Evolutionary conservation across 148 eudicot species (phyloP), one percentile per base, ranked within the genome.

Genomic region (Cornus kousa): DNA sequence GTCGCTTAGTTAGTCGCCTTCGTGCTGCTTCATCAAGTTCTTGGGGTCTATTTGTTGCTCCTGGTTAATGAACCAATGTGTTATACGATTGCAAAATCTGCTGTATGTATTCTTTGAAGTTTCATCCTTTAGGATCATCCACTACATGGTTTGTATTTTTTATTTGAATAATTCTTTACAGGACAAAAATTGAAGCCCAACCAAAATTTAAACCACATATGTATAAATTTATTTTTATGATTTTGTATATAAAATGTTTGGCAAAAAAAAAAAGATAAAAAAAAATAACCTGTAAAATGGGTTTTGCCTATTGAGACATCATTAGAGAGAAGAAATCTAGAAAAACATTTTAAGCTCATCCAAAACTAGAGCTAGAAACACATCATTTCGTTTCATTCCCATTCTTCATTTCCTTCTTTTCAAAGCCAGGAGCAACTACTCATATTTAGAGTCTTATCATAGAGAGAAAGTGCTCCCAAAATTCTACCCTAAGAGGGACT

Each of bases 1-100:
- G 90, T 86, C 99, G 84, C 83, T 97, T 97, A 14, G 98, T 94
- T 74, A 97, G 99, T 53, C 99, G 89, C 81, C 99, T 92, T 82
- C 99, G 88, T 69, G 99, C 99, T 78, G 99, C 98, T 85, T 97
- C 99, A 82, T 97, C 99, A 82, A 97, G 98, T 87, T 97, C 99
- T 78, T 97, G 99, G 75, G 99, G 99, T 74, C 99, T 91, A 84
- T 97, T 97, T 73, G 99, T 97, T 68, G 99, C 99, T 84, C 99
- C 99, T 97, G 92, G 78, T 62, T 28, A 72, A 74, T 70, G 32
- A 33, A 82, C 14, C 74, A 74, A 57, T 22, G 9, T 13, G 10
- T 70, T 13, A 66, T 67, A 48, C 0, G 31, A 79, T 39, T 5
- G 5, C 5, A 35, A 43, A 10, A 68, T 28, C 46, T 10, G 43